phyloP scores from a whole-genome alignment of 2,329 filamentous ascomycete genomes.

The Colletotrichum sp. region DNA sequence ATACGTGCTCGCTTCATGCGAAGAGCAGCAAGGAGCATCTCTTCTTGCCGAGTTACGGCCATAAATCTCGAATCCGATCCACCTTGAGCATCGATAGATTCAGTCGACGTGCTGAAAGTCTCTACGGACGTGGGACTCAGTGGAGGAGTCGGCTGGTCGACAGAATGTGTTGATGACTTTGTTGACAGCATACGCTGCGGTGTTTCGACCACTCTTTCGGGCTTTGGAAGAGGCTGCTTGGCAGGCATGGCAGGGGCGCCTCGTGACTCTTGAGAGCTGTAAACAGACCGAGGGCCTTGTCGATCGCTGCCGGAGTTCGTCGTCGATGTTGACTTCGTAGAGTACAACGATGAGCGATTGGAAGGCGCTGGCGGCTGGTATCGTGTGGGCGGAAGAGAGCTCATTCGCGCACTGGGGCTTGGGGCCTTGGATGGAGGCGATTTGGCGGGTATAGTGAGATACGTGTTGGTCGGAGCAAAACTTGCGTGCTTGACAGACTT shows the following conservation, averaged over 20 bases:
- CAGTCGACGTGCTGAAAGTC: slow-evolving; percentile 47
- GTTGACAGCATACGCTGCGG: slow-evolving; percentile 4
- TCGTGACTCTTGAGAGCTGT: slow-evolving; percentile 43
- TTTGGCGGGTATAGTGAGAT: slow-evolving; percentile 44
- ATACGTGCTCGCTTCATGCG: slow-evolving; percentile 62
- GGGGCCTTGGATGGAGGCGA: slow-evolving; percentile 26
- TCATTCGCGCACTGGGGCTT: slow-evolving; percentile 29
- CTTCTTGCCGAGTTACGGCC: slow-evolving; percentile 63
- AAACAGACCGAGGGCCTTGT: slow-evolving; percentile 32
- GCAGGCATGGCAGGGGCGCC: slow-evolving; percentile 41
- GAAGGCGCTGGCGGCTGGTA: slow-evolving; percentile 21
- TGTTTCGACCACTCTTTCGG: neutral
- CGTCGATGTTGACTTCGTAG: slow-evolving; percentile 41
- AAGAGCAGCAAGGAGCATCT: slow-evolving; percentile 62
- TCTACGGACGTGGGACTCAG: slow-evolving; percentile 58
- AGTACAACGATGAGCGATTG: slow-evolving; percentile 34
- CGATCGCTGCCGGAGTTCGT: slow-evolving; percentile 36
- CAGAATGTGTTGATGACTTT: slow-evolving; percentile 24
- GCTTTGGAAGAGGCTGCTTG: neutral
- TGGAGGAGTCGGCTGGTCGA: slow-evolving; percentile 53
- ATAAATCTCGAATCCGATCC: slow-evolving; percentile 52
- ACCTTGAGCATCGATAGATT: slow-evolving; percentile 38
- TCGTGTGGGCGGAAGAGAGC: slow-evolving; percentile 28
- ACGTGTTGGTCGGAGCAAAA: slow-evolving; percentile 45
- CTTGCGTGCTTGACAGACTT: slow-evolving; percentile 45